phyloP scores from a whole-genome alignment of 352 stramenopile genomes.

The Salisapilia sapeloensis region DNA sequence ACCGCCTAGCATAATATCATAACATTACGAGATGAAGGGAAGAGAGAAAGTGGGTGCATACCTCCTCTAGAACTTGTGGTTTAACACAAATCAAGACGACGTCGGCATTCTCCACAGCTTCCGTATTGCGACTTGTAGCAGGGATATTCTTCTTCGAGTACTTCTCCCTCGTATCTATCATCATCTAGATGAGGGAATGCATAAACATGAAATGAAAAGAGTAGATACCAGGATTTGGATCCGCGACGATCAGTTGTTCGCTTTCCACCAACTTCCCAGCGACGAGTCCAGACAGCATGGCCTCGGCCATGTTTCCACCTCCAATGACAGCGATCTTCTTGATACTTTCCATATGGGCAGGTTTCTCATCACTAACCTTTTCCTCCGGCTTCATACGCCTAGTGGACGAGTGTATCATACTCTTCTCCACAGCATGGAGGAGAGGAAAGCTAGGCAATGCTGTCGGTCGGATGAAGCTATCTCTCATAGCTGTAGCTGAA shows the following conservation, averaged over 20 bases:
- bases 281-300: constrained; percentile 68
- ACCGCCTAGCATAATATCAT: constrained; percentile 16
- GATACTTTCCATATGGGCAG: constrained; percentile 16
- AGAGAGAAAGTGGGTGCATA: constrained; percentile 7
- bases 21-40: not conserved
- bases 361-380: constrained; percentile 2
- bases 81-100: constrained; percentile 90
- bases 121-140: constrained; percentile 41
- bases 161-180: constrained; percentile 31
- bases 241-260: constrained; percentile 62
- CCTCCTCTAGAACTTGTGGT: constrained; percentile 84
- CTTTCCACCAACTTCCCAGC: constrained; percentile 41
- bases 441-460: not conserved
- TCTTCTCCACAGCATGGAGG: no score
- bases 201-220: not conserved
- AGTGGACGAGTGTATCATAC: constrained; percentile 1
- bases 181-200: not conserved
- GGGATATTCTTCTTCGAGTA: constrained; percentile 35
- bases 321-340: constrained; percentile 61
- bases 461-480: constrained; percentile 1
- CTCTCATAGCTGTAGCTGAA: no score
- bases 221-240: constrained; percentile 38
- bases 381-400: constrained; percentile 1
- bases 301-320: constrained; percentile 83
- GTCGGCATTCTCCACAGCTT: constrained; percentile 60